Base-by-base conservation (phyloP, 768 basidiomycete species). In the Lentinula detonsa region DNA sequence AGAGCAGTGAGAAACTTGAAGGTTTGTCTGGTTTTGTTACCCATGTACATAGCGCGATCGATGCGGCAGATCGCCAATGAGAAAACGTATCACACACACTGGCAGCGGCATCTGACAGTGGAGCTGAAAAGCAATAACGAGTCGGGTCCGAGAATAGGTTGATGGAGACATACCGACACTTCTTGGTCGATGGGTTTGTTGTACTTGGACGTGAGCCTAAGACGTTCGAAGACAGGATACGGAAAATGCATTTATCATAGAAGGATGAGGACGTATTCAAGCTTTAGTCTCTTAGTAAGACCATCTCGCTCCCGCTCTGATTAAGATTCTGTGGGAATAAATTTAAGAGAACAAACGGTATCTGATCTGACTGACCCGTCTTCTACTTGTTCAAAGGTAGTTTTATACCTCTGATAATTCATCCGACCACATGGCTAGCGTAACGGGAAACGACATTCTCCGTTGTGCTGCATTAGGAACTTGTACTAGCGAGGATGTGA, bases 381-480 rank as follows among this genome's bases (percentile, higher is more conserved):
- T 39, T 13, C 37, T 46, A 21, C 10, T 23, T 23, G 2, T 9
- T 23, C 21, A 3, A 28, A 28, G 28, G 28, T 18, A n/a, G 16
- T 9, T 33, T 33, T 13, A 55, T 11, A n/a, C 21, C 5, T 56
- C 35, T 40, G 35, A 33, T n/a, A 28, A 10, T 35, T 56, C 54
- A 40, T 56, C 54, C 18, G 37, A 28, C 54, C 54, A 56, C 15
- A 56, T 35, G 23, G 35, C 1, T 28, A 59, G 37, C 31, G 57
- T 59, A 3, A 59, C 2, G 13, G 57, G 45, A 49, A 59, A 48
- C 9, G 59, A 60, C 50, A 51, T 28, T 21, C 59, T 37, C n/a
- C 59, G 33, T 33, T 60, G 59, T 21, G 34, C 50, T 18, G 59
- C 59, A 33, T 31, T 52, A 5, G 59, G 59, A 7, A 60, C 13